Conservation (phyloP, 2,329 filamentous ascomycete species). For the Microcera coccophila region DNA sequence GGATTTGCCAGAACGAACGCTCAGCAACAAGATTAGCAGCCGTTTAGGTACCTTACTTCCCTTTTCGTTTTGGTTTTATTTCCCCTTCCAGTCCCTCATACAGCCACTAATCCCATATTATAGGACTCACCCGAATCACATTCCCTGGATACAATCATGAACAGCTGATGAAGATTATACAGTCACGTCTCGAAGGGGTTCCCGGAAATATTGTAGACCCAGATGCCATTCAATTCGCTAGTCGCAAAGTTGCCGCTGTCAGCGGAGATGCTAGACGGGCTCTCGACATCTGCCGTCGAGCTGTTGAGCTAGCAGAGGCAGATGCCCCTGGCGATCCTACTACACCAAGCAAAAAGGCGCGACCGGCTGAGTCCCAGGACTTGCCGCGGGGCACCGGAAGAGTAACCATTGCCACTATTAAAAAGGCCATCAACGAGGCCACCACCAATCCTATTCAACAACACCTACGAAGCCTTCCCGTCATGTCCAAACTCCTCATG, state of each 20-base stretch:
- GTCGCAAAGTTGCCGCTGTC: constrained; percentile 92
- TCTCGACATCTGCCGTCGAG: constrained; percentile 89
- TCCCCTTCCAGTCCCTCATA: background rate
- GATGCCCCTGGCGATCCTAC: constrained; percentile 50
- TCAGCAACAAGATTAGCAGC: constrained; percentile 98
- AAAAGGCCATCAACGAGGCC: constrained; percentile 90
- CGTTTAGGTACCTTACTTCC: constrained; percentile 54
- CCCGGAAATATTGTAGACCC: constrained; percentile 85
- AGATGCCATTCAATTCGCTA: constrained; percentile 94
- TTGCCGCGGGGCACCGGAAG: constrained; percentile 37
- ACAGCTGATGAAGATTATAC: constrained; percentile 95
- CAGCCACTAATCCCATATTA: constrained; percentile 2
- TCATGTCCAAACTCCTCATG: constrained; percentile 80
- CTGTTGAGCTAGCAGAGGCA: constrained; percentile 89
- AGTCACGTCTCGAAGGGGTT: constrained; percentile 85
- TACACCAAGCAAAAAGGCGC: constrained; percentile 58
- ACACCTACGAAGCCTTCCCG: constrained; percentile 75
- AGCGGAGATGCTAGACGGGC: constrained; percentile 90
- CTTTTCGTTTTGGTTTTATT: background rate
- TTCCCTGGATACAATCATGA: constrained; percentile 97
- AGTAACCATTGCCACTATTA: constrained; percentile 90
- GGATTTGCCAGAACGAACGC: constrained; percentile 91
- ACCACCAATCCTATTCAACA: constrained; percentile 90
- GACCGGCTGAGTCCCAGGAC: constrained; percentile 26
- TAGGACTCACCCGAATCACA: constrained; percentile 82